These are phyloP conservation scores for Penicillium polonicum DNA, from an alignment of 2,329 filamentous ascomycete genomes.

Conservation along the genomic window DNA sequence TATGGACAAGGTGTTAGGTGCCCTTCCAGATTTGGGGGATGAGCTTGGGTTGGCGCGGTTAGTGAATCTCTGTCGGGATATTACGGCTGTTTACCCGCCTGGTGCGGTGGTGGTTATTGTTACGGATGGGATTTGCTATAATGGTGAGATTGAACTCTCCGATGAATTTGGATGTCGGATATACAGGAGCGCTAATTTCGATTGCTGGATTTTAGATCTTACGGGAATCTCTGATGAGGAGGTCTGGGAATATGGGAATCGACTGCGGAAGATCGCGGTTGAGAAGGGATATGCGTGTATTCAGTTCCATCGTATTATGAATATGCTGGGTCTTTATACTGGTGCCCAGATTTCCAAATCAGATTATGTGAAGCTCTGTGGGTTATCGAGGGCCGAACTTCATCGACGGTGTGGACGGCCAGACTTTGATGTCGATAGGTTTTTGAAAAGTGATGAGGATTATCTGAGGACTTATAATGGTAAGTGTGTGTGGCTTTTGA, in stretches of 20 bases:
- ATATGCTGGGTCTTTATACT: conserved; percentile 5
- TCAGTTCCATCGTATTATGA: conserved; percentile 10
- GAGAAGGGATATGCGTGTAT: conserved; percentile 10
- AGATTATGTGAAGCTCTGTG: conserved; percentile 6
- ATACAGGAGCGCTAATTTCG: background rate
- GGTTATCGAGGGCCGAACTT: conserved; percentile 2
- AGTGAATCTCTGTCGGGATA: conserved; percentile 9
- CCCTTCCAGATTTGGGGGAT: conserved; percentile 5
- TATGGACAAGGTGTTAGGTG: conserved; percentile 6
- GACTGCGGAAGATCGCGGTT: conserved; percentile 7
- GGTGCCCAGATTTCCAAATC: background rate
- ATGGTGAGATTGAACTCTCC: background rate
- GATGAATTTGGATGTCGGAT: background rate
- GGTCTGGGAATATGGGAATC: conserved; percentile 13
- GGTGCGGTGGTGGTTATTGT: conserved; percentile 10
- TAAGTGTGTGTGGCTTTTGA: background rate
- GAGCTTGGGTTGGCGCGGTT: conserved; percentile 10
- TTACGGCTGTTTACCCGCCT: conserved; percentile 5
- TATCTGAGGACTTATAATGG: conserved; percentile 12
- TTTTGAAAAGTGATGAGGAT: conserved; percentile 9
- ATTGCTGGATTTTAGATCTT: background rate
- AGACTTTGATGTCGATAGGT: conserved; percentile 6
- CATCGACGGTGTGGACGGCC: conserved; percentile 3
- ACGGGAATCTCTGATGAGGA: conserved; percentile 10
- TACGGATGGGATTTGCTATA: conserved; percentile 12